A percentile compares a stretch with the other conserved stretches of the same genome.
Evolutionary conservation across 108 stramenopile genomes (phyloP).

Genomic region (Thalassiosira profunda): DNA sequence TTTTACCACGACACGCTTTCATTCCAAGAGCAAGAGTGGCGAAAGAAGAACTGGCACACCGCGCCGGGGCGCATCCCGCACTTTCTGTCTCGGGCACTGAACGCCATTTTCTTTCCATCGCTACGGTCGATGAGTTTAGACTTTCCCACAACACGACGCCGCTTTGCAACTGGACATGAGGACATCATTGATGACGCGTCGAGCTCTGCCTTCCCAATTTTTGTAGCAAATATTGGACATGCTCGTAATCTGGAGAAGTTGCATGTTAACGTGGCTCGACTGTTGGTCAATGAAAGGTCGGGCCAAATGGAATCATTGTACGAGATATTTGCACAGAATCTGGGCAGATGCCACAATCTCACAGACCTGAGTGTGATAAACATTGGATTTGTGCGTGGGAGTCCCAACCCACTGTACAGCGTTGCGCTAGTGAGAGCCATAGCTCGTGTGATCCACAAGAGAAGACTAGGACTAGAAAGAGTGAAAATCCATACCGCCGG

Average conservation of each 20-base stretch:
- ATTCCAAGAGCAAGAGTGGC: background rate
- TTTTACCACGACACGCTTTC: too few relatives aligned
- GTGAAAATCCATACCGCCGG: background rate
- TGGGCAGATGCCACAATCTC: constrained; percentile 17
- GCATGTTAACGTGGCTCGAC: constrained; percentile 5
- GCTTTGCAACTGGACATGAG: background rate
- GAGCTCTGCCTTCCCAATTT: constrained; percentile 14
- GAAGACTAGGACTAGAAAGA: background rate
- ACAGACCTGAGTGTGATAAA: constrained; percentile 1
- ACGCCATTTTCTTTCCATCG: constrained; percentile 20
- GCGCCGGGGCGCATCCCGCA: constrained; percentile 13
- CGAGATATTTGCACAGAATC: constrained; percentile 16
- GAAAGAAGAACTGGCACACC: background rate
- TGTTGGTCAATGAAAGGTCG: constrained; percentile 5
- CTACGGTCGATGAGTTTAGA: constrained; percentile 5
- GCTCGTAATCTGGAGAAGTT: constrained; percentile 17
- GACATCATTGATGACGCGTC: constrained; percentile 15
- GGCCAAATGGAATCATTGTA: constrained; percentile 19
- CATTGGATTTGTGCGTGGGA: constrained; percentile 10
- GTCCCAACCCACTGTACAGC: constrained; percentile 7
- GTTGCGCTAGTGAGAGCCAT: constrained; percentile 10
- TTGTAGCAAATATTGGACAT: constrained; percentile 11
- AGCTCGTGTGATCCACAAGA: background rate
- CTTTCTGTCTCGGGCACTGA: constrained; percentile 15
- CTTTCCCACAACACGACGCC: constrained; percentile 17